Evolutionary conservation across 2,329 filamentous ascomycete species (phyloP).

Genomic region (Xylariaceae sp.): DNA sequence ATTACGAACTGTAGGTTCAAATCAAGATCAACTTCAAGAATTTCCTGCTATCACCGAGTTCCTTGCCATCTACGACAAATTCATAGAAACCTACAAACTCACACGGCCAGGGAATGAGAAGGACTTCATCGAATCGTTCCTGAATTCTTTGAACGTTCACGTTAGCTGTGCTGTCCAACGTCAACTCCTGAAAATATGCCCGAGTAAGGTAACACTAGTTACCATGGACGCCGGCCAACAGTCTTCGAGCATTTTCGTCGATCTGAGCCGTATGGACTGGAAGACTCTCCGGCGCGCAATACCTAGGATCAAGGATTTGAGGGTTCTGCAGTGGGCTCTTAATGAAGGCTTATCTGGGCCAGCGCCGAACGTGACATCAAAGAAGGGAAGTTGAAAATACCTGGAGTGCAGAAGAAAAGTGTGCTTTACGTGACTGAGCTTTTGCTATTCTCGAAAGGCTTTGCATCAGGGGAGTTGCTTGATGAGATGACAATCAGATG

Average conservation of each 20-base stretch:
- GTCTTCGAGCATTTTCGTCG: slow-evolving; percentile 7
- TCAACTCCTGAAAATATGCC: slow-evolving; percentile 18
- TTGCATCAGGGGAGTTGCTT: too few species aligned
- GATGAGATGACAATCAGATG: too few species aligned
- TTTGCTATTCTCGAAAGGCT: not conserved
- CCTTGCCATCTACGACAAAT: slow-evolving; percentile 20
- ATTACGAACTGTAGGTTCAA: not conserved
- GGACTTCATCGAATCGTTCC: slow-evolving; percentile 21
- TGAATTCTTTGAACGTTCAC: slow-evolving; percentile 18
- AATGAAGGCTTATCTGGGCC: slow-evolving; percentile 8
- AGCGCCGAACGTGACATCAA: not conserved
- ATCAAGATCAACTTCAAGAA: not conserved
- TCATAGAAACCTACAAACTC: slow-evolving; percentile 18
- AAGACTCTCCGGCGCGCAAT: slow-evolving; percentile 7
- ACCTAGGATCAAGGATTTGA: slow-evolving; percentile 5
- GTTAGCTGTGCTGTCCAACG: slow-evolving; percentile 22
- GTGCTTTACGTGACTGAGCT: not conserved
- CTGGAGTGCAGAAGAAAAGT: not conserved
- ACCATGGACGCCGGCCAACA: not conserved
- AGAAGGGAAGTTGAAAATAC: not conserved
- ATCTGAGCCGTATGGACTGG: slow-evolving; percentile 5
- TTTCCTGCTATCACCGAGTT: slow-evolving; percentile 13
- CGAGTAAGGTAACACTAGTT: slow-evolving; percentile 13
- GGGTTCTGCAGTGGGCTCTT: slow-evolving; percentile 7
- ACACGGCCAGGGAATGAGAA: slow-evolving; percentile 17